Evolutionary conservation across 2,329 filamentous ascomycete genomes (phyloP), one percentile per base, ranked within the genome.

Genomic region (Setomelanomma holmii): DNA sequence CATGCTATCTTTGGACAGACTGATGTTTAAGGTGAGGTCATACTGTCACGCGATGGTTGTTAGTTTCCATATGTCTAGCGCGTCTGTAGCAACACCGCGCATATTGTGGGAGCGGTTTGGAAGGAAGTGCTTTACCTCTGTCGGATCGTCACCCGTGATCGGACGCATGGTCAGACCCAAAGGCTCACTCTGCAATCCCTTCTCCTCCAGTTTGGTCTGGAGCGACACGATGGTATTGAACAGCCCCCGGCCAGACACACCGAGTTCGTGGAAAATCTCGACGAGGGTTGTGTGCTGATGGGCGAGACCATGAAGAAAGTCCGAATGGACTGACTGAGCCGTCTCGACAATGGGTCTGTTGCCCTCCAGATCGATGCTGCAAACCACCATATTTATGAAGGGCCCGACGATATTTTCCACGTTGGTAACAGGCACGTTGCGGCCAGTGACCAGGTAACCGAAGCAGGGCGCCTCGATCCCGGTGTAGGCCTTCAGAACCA

Each of bases 241-340:
- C 20, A 80, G 63, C 2, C 72, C 59, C 35, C 55, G 53, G n/a
- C n/a, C n/a, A n/a, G n/a, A n/a, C 24, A 66, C 49, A n/a, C 56
- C 57, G 22, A 80, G 54, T 3, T 72, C 72, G 52, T 79, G 76
- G 51, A 79, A 76, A 30, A 80, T 75, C 50, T 78, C 76, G 10
- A 77, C 76, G 12, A 66, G 40, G 6, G 53, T 57, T 42, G 43
- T 46, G 39, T 63, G 60, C 30, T 66, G 63, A 44, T 62, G 42
- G 2, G 56, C 51, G 14, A 64, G 22, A 17, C 45, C 49, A 33
- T 60, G 47, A 11, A 65, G 40, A 27, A 64, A 51, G 20, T 58
- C 49, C 33, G 44, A 45, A 30, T 53, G 50, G 16, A 61, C 16
- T 7, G 6, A 30, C 7, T 12, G 24, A 6, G 12, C 24, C 6